These are phyloP conservation scores for Chlorophyllum brunneum DNA, from an alignment of 768 basidiomycete species.

Conservation along the genomic window DNA sequence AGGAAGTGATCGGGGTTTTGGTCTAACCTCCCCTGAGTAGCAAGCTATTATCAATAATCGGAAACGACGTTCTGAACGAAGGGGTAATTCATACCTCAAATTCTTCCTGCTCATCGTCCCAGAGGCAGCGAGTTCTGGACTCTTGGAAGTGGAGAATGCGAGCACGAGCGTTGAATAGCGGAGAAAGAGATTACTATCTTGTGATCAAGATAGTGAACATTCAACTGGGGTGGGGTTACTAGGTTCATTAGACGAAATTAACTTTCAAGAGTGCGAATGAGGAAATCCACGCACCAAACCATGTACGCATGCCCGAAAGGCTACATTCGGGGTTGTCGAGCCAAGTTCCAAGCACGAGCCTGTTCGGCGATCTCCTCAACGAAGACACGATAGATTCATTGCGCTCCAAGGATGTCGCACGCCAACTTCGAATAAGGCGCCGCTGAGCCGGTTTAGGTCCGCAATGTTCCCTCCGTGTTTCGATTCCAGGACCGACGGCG, in stretches of 20 bases:
- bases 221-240: background rate
- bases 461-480: background rate
- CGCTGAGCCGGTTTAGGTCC: constrained; percentile 24
- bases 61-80: background rate
- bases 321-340: constrained; percentile 3
- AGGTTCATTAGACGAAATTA: background rate
- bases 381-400: constrained; percentile 27
- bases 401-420: constrained; percentile 25
- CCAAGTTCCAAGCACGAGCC: constrained; percentile 7
- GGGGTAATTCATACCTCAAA: background rate
- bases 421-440: constrained; percentile 34
- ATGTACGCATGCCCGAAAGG: background rate
- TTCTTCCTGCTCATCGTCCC: too few relatives aligned
- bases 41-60: background rate
- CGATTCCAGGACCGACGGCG: constrained; percentile 21
- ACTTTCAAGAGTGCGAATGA: constrained; percentile 4
- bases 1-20: constrained; percentile 8
- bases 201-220: too few relatives aligned
- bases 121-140: too few relatives aligned
- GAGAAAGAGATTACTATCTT: too few relatives aligned
- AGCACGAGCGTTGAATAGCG: too few relatives aligned
- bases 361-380: constrained; percentile 31
- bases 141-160: too few relatives aligned
- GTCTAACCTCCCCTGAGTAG: background rate
- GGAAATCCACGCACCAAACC: constrained; percentile 3